These are phyloP conservation scores for Colletotrichum acutatum DNA, from an alignment of 2,329 filamentous ascomycete species.

Conservation along the genomic window DNA sequence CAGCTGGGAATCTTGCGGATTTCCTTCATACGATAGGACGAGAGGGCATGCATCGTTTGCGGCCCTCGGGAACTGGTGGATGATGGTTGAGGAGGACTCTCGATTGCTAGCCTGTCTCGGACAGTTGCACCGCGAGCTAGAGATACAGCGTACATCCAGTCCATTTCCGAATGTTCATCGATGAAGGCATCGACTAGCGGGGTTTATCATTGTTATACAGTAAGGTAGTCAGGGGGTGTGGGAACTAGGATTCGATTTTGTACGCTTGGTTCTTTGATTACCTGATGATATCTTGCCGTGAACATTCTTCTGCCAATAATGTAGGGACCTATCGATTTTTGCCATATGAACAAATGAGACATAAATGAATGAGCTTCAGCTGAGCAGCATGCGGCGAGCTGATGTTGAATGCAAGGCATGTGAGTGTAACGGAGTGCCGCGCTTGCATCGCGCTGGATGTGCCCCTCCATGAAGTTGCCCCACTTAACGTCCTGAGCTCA, in stretches of 20 bases:
- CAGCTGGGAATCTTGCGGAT: conserved; percentile 14
- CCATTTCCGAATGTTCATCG: conserved; percentile 22
- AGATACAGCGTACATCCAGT: conserved; percentile 25
- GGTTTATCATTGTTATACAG: conserved; percentile 16
- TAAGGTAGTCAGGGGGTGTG: conserved; percentile 18
- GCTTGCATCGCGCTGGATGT: neutral
- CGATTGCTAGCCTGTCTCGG: conserved; percentile 12
- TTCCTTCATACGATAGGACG: conserved; percentile 16
- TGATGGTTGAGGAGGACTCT: neutral
- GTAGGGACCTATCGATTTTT: neutral
- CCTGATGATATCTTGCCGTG: neutral
- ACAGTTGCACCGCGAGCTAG: conserved; percentile 20
- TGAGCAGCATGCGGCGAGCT: neutral
- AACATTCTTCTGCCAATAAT: neutral
- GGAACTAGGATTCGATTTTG: conserved; percentile 20
- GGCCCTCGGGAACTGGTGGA: neutral
- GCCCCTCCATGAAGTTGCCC: conserved; percentile 24
- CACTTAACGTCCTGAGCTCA: conserved; percentile 22
- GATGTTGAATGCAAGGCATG: neutral
- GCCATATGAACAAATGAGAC: neutral
- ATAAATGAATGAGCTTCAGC: neutral
- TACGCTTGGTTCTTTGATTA: neutral
- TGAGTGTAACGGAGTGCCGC: neutral
- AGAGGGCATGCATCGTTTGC: neutral
- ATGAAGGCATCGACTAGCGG: conserved; percentile 24